These are phyloP conservation scores for Trichaptum fuscoviolaceum DNA, from an alignment of 768 basidiomycete genomes.

Conservation along the genomic window DNA sequence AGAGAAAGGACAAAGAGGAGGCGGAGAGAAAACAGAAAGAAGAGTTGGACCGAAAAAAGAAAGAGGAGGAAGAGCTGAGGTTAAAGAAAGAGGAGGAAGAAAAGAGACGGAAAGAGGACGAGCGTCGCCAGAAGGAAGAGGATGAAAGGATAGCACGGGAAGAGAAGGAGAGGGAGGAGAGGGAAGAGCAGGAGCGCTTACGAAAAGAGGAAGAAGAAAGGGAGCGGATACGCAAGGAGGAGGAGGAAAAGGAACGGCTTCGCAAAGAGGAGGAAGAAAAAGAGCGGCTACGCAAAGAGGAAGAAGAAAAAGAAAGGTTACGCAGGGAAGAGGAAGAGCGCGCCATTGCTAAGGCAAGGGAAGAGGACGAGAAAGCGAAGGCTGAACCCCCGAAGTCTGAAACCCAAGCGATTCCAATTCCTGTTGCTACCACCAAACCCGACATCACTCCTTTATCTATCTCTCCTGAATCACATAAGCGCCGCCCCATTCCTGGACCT, in stretches of 20 bases:
- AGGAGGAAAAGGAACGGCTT: slow-evolving; percentile 31
- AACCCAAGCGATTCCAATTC: slow-evolving; percentile 19
- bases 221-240: slow-evolving; percentile 22
- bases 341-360: slow-evolving; percentile 37
- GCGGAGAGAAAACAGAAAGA: slow-evolving; percentile 25
- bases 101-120: slow-evolving; percentile 34
- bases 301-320: slow-evolving; percentile 17
- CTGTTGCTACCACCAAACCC: slow-evolving; percentile 38
- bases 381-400: slow-evolving; percentile 5
- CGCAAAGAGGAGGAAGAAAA: slow-evolving; percentile 36
- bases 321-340: slow-evolving; percentile 27
- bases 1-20: slow-evolving; percentile 33
- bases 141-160: slow-evolving; percentile 14
- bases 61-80: slow-evolving; percentile 27
- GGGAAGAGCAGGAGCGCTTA: not conserved
- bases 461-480: slow-evolving; percentile 30
- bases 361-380: slow-evolving; percentile 33
- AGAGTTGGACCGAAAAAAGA: slow-evolving; percentile 30
- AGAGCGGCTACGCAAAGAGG: slow-evolving; percentile 24
- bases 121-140: slow-evolving; percentile 23
- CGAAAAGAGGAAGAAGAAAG: slow-evolving; percentile 24
- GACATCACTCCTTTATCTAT: slow-evolving; percentile 60
- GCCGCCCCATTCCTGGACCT: slow-evolving; percentile 60
- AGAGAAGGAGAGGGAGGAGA: not conserved
- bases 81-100: slow-evolving; percentile 30